Evolutionary conservation across 1,284 basidiomycete genomes (phyloP), one percentile per base, ranked within the genome.

Genomic region (Macrocystidia cucumis): DNA sequence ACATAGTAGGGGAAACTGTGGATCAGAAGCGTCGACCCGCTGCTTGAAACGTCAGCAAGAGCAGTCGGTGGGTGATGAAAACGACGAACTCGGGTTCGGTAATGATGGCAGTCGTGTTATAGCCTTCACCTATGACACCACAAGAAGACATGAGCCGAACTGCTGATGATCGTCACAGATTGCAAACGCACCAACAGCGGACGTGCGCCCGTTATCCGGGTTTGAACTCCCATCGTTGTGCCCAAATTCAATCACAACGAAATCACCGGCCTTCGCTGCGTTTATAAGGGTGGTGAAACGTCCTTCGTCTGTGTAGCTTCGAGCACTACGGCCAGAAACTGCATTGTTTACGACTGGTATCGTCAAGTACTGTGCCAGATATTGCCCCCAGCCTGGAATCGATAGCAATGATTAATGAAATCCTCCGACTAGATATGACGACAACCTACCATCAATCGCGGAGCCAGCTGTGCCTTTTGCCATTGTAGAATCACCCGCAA

Each of bases 171-270:
- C n/a, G n/a, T n/a, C n/a, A n/a, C n/a, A n/a, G n/a, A n/a, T n/a
- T n/a, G n/a, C n/a, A n/a, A n/a, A n/a, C 14, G 18, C 50, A n/a
- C 49, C 50, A 22, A 51, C 49, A 3, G 51, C 51, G 34, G 46
- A 46, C 34, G 51, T 46, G 12, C 49, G 40, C 5, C 49, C 51
- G 20, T 52, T 45, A 37, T 54, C 29, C 28, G 49, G 29, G 9
- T 44, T 42, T 12, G 44, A 27, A 13, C 40, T 47, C 11, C 41
- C 59, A 31, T 61, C 60, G 41, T 60, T 62, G 48, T 62, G 59
- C 14, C 60, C 60, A 35, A 62, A 62, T 40, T 62, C 60, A 36
- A 62, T 59, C 31, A 62, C 46, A 25, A 58, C 59, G 39, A 46
- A 55, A 41, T 60, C 59, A 5, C 54, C 49, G 0, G 38, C 32